Percentiles rank a stretch among this genome's conserved stretches.
These are phyloP conservation scores for Colletotrichum coccodes DNA, from an alignment of 2,329 filamentous ascomycete species.

Conservation along the genomic window DNA sequence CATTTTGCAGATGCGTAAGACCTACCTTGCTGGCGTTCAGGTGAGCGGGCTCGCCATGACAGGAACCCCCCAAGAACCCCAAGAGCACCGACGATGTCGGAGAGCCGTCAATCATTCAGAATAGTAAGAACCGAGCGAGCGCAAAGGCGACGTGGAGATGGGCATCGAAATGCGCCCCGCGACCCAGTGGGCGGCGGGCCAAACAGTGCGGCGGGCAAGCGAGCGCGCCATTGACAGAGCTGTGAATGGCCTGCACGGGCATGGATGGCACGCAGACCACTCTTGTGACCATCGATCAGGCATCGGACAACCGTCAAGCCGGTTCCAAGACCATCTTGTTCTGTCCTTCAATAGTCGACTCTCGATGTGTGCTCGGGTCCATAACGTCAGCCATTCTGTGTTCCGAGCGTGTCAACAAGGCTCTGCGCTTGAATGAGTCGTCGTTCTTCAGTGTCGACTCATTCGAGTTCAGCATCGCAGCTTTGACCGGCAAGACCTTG, in stretches of 20 bases:
- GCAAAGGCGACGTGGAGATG: slow-evolving; percentile 3
- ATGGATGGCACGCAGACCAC: slow-evolving; percentile 13
- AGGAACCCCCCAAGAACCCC: slow-evolving; percentile 2
- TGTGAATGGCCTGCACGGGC: slow-evolving; percentile 2
- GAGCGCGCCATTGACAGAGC: background rate
- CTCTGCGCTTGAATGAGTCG: background rate
- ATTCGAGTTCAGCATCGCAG: background rate
- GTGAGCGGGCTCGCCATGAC: slow-evolving; percentile 8
- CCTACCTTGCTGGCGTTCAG: background rate
- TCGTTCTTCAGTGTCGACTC: background rate
- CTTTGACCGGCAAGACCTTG: slow-evolving; percentile 6
- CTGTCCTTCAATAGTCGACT: background rate
- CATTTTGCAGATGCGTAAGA: background rate
- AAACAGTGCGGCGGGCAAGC: background rate
- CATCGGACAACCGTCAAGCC: background rate
- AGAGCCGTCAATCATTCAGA: slow-evolving; percentile 22
- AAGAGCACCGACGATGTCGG: slow-evolving; percentile 21
- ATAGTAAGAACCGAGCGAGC: slow-evolving; percentile 10
- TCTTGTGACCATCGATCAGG: background rate
- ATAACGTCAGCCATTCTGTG: background rate
- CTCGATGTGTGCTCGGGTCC: background rate
- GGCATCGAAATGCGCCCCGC: slow-evolving; percentile 8
- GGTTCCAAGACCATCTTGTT: background rate
- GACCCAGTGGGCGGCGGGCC: background rate
- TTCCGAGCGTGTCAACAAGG: background rate